Evolutionary conservation across 352 stramenopile species (phyloP).

Genomic region (Phytophthora crassamura): DNA sequence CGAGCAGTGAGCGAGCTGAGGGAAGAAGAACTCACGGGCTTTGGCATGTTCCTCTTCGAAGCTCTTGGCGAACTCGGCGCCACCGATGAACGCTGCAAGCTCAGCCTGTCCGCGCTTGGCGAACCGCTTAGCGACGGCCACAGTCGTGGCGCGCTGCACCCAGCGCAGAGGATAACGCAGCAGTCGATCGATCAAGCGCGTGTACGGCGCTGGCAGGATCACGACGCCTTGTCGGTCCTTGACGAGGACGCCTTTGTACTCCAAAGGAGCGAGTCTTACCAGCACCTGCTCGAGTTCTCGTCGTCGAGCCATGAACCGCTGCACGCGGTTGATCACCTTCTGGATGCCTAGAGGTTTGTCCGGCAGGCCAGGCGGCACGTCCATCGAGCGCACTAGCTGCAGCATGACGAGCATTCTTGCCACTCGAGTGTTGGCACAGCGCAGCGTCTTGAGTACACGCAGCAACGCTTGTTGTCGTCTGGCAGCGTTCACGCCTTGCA

Average conservation of each 20-base stretch:
- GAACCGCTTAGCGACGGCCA: conserved; percentile 55
- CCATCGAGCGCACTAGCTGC: conserved; percentile 63
- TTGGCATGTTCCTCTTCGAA: conserved; percentile 75
- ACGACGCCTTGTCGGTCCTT: conserved; percentile 17
- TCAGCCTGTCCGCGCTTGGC: conserved; percentile 58
- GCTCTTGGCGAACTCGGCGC: conserved; percentile 68
- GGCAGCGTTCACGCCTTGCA: conserved; percentile 70
- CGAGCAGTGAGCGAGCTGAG: conserved; percentile 55
- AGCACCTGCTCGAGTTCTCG: conserved; percentile 64
- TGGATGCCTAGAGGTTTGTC: conserved; percentile 73
- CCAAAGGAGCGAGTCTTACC: conserved; percentile 50
- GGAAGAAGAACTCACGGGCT: conserved; percentile 58
- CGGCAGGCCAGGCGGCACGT: conserved; percentile 53
- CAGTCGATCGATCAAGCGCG: conserved; percentile 64
- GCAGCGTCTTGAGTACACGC: conserved; percentile 54
- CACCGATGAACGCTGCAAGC: conserved; percentile 65
- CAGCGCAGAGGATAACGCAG: conserved; percentile 69
- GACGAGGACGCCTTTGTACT: conserved; percentile 51
- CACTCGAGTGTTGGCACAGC: conserved; percentile 70
- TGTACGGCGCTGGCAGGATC: conserved; percentile 64
- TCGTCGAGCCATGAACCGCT: conserved; percentile 53
- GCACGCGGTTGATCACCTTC: conserved; percentile 60
- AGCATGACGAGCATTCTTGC: conserved; percentile 74
- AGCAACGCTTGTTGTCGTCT: conserved; percentile 66
- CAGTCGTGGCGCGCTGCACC: conserved; percentile 57